These are phyloP conservation scores for Cercospora sojina DNA, from an alignment of 2,329 filamentous ascomycete genomes.

Conservation along the genomic window DNA sequence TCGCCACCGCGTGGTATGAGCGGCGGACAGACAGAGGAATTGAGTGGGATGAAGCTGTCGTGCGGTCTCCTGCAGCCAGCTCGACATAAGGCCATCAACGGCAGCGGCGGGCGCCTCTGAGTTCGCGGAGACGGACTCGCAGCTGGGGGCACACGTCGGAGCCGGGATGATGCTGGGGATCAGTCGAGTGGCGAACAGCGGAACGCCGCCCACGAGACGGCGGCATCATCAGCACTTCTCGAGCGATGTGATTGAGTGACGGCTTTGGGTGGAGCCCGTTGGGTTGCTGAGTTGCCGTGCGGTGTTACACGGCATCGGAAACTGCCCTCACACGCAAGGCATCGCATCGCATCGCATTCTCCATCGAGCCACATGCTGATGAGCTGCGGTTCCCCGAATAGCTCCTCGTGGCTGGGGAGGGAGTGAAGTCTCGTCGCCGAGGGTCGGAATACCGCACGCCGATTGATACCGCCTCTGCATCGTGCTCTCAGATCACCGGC, in stretches of 20 bases:
- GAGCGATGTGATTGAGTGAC: constrained; percentile 13
- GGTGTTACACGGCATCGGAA: constrained; percentile 15
- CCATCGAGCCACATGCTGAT: neutral
- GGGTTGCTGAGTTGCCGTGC: constrained; percentile 5
- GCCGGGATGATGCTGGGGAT: constrained; percentile 12
- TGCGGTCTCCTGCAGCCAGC: neutral
- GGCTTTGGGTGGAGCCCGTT: neutral
- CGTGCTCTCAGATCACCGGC: neutral
- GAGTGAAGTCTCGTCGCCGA: neutral
- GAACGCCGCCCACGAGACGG: constrained; percentile 5
- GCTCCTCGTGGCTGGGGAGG: neutral
- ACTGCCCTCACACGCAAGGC: constrained; percentile 17
- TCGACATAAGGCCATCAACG: neutral
- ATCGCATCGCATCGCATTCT: neutral
- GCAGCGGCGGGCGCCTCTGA: neutral
- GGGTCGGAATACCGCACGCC: neutral
- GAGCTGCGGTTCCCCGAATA: neutral
- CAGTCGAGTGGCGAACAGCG: neutral
- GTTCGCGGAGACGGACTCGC: neutral
- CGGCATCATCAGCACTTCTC: constrained; percentile 4
- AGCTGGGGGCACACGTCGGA: neutral
- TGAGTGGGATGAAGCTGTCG: neutral
- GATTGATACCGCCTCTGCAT: neutral
- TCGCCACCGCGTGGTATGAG: neutral
- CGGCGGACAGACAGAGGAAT: neutral